Evolutionary conservation across 202 grass and related monocot genomes (phyloP).

Genomic region (Saccharum hybrid): DNA sequence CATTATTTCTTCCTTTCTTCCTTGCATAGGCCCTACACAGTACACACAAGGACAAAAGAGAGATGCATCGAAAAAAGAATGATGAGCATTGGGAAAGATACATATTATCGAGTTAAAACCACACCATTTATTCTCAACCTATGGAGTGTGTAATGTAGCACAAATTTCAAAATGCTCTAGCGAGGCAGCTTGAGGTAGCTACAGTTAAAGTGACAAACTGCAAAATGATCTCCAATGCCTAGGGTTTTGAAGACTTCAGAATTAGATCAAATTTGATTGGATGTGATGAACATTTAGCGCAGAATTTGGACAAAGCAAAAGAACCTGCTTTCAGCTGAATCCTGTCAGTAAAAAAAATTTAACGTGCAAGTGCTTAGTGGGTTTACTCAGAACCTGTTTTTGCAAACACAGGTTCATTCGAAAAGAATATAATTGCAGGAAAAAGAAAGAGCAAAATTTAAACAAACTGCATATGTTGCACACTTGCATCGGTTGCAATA

Average conservation of each 20-base stretch:
- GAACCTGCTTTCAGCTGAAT: neutral
- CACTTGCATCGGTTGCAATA: conserved; percentile 7
- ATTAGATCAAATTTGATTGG: neutral
- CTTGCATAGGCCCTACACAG: conserved; percentile 79
- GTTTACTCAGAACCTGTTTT: neutral
- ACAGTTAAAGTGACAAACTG: neutral
- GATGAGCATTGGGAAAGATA: neutral
- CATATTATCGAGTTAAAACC: neutral
- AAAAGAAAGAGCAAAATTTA: neutral
- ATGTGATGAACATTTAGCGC: neutral
- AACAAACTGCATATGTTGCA: conserved; percentile 17
- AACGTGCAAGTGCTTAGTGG: neutral
- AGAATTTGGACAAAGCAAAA: neutral
- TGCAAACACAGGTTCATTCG: neutral
- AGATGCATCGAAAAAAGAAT: neutral
- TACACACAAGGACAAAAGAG: conserved; percentile 40
- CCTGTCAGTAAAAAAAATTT: neutral
- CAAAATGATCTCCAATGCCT: neutral
- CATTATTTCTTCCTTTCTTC: conserved; percentile 99
- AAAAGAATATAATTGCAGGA: neutral
- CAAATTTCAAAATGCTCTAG: conserved; percentile 20
- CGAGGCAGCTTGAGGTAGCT: neutral
- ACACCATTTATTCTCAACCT: neutral
- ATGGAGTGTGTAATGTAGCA: conserved; percentile 5
- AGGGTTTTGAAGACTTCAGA: conserved; percentile 4